phyloP scores from a whole-genome alignment of 2,329 filamentous ascomycete genomes.

The Phialophora chinensis region DNA sequence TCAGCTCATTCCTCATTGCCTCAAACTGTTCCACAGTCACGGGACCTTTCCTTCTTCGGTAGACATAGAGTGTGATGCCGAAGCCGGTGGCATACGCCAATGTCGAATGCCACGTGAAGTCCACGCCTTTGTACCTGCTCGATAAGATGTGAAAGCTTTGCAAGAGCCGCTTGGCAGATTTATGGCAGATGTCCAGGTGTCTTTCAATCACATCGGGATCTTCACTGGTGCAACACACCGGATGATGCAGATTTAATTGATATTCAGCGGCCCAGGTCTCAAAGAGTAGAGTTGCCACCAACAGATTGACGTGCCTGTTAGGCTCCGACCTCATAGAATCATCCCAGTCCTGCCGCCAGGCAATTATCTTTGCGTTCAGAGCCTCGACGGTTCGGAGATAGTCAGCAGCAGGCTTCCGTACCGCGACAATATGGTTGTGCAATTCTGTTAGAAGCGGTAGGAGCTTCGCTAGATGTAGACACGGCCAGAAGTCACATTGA shows the following conservation, averaged over 20 bases:
- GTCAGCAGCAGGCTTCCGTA: constrained; percentile 65
- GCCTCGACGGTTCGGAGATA: constrained; percentile 69
- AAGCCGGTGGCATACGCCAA: constrained; percentile 38
- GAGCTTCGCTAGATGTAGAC: constrained; percentile 69
- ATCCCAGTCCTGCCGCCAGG: constrained; percentile 70
- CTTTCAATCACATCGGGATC: constrained; percentile 42
- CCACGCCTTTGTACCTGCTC: constrained; percentile 39
- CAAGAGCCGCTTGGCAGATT: constrained; percentile 42
- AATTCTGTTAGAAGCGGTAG: constrained; percentile 73
- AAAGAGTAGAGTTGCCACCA: constrained; percentile 57
- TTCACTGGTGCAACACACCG: constrained; percentile 52
- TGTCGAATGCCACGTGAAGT: constrained; percentile 40
- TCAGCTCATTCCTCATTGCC: constrained; percentile 39
- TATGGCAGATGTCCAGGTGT: constrained; percentile 43
- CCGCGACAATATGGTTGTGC: constrained; percentile 76
- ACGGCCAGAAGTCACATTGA: constrained; percentile 72
- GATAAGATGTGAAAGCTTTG: constrained; percentile 40
- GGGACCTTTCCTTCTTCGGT: constrained; percentile 27
- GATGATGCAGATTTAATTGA: constrained; percentile 60
- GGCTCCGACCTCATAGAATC: constrained; percentile 53
- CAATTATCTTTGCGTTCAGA: constrained; percentile 68
- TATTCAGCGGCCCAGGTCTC: constrained; percentile 57
- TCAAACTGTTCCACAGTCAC: constrained; percentile 38
- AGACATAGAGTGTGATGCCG: constrained; percentile 38
- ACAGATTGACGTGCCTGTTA: constrained; percentile 49